phyloP scores from a whole-genome alignment of 805 yeast genomes.

The Teunomyces aglyptinius region DNA sequence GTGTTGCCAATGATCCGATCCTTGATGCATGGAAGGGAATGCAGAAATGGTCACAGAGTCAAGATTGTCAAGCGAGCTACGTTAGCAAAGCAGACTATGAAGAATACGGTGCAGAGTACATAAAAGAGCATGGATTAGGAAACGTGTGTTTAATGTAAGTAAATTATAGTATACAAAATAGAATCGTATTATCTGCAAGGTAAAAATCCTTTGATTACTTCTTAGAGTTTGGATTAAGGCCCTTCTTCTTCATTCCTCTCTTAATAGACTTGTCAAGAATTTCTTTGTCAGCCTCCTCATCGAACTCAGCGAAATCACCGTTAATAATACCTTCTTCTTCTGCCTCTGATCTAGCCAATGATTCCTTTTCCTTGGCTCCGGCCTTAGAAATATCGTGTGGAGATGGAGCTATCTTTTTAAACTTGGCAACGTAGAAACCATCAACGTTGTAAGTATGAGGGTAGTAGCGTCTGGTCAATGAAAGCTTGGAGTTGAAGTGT shows the following conservation, averaged over 20 bases:
- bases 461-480: conserved; percentile 89
- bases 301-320: conserved; percentile 83
- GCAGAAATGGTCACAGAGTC: conserved; percentile 68
- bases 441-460: conserved; percentile 99
- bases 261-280: conserved; percentile 69
- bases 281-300: conserved; percentile 69
- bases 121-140: conserved; percentile 82
- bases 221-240: conserved; percentile 60
- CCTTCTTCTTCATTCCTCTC: conserved; percentile 63
- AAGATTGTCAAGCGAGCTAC: conserved; percentile 44
- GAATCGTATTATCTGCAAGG: conserved; percentile 1
- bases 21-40: conserved; percentile 94
- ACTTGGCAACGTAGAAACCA: conserved; percentile 97
- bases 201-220: conserved; percentile 14
- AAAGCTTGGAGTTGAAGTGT: conserved; percentile 72
- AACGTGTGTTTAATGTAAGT: conserved; percentile 41
- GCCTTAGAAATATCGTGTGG: conserved; percentile 83
- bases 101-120: conserved; percentile 86
- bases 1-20: conserved; percentile 64
- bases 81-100: conserved; percentile 73
- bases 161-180: conserved; percentile 8
- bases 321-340: conserved; percentile 78
- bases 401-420: conserved; percentile 85
- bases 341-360: conserved; percentile 75
- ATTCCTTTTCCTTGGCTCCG: conserved; percentile 84